Evolutionary conservation across 2,329 filamentous ascomycete genomes (phyloP).

Genomic region (Davidsoniella eucalypti): DNA sequence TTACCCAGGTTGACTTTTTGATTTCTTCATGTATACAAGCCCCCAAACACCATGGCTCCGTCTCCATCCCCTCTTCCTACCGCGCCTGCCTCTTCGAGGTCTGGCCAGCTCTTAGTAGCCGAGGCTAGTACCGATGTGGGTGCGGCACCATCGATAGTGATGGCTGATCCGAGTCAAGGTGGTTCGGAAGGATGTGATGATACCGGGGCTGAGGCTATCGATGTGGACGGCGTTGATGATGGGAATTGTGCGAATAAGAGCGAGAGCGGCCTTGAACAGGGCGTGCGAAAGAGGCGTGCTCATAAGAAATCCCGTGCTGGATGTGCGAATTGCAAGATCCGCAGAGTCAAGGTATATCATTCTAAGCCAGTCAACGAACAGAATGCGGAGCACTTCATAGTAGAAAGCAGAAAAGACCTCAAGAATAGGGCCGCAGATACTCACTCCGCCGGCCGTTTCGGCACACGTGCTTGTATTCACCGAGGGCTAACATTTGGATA

Average conservation of each 20-base stretch:
- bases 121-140: not conserved
- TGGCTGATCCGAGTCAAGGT: not conserved
- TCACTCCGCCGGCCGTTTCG: too few relatives aligned
- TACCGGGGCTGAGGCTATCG: too few relatives aligned
- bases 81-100: too few relatives aligned
- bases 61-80: not conserved
- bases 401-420: not conserved
- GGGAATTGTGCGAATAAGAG: too few relatives aligned
- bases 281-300: constrained; percentile 18
- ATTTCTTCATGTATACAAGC: not conserved
- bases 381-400: not conserved
- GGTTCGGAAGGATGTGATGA: too few relatives aligned
- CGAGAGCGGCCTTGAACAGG: too few relatives aligned
- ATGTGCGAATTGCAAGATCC: constrained; percentile 39
- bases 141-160: not conserved
- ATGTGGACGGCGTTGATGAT: too few relatives aligned
- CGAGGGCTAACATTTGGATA: constrained; percentile 7
- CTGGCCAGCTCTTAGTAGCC: too few relatives aligned
- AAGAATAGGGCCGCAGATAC: too few relatives aligned
- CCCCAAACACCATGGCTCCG: too few relatives aligned
- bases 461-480: not conserved
- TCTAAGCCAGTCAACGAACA: not conserved
- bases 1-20: not conserved
- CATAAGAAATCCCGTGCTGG: constrained; percentile 38
- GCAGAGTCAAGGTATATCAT: constrained; percentile 31